Percentiles rank a stretch among this genome's conserved stretches.
Evolutionary conservation across 352 stramenopile species (phyloP).

Genomic region (Saprolegnia diclina): DNA sequence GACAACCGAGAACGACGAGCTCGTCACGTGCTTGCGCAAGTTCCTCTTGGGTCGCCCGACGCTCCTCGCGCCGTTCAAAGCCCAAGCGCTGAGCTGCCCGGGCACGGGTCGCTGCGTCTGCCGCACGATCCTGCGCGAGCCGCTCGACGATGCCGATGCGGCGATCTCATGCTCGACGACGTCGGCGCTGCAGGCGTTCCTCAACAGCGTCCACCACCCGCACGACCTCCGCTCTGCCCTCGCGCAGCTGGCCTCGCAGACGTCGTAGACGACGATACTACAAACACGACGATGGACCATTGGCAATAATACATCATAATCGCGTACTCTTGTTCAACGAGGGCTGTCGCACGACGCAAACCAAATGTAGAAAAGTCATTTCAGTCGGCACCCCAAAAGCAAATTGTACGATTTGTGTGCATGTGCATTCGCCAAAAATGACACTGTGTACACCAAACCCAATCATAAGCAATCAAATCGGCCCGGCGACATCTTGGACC

Average conservation of each 20-base stretch:
- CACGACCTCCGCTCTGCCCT: conserved; percentile 22
- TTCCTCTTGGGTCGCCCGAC: conserved; percentile 13
- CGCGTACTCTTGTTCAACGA: too few relatives aligned
- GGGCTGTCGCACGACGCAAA: too few relatives aligned
- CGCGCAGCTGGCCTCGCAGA: not conserved
- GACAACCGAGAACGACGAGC: conserved; percentile 6
- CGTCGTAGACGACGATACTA: too few relatives aligned
- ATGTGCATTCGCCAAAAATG: too few relatives aligned
- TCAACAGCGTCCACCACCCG: conserved; percentile 26
- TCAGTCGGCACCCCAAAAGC: too few relatives aligned
- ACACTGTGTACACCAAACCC: too few relatives aligned
- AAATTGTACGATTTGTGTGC: too few relatives aligned
- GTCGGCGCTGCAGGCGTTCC: conserved; percentile 18
- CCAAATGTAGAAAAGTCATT: too few relatives aligned
- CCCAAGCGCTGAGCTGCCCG: not conserved
- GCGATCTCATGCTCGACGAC: conserved; percentile 12
- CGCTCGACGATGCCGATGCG: not conserved
- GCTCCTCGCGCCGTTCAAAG: not conserved
- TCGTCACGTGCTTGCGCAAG: conserved; percentile 9
- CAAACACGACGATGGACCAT: too few relatives aligned
- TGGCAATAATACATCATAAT: too few relatives aligned
- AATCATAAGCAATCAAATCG: too few relatives aligned
- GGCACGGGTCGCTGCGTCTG: conserved; percentile 17
- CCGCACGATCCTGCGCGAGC: conserved; percentile 18
- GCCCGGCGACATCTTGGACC: too few relatives aligned